phyloP scores from a whole-genome alignment of 345 rosid species.

The Schrenkiella parvula region DNA sequence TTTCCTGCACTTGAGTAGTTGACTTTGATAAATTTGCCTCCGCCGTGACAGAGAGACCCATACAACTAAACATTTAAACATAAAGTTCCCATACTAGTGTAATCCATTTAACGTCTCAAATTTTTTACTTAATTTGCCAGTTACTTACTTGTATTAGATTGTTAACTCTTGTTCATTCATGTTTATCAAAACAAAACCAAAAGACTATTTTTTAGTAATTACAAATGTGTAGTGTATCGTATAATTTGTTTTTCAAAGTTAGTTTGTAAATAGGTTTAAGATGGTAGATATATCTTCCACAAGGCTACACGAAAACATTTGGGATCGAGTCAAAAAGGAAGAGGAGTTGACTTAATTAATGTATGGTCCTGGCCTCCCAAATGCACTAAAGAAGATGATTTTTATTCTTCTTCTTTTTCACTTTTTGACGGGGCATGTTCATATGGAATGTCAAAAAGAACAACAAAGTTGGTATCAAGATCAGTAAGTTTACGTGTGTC shows the following conservation, averaged over 20 bases:
- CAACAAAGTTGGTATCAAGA: not conserved
- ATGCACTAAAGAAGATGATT: conserved; percentile 7
- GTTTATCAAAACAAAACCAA: too few relatives aligned
- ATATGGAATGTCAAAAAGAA: not conserved
- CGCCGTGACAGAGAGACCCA: conserved; percentile 15
- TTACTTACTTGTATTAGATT: not conserved
- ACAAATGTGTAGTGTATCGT: not conserved
- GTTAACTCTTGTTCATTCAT: not conserved
- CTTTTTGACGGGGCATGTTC: not conserved
- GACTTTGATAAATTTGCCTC: conserved; percentile 20
- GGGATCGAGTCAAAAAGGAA: conserved; percentile 3
- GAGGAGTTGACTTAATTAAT: conserved; percentile 3
- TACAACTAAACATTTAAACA: not conserved
- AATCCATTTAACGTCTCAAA: not conserved
- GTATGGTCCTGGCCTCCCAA: conserved; percentile 18
- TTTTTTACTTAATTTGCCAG: not conserved
- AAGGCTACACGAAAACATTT: not conserved
- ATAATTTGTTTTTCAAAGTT: not conserved
- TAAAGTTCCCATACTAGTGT: not conserved
- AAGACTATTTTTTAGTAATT: not conserved
- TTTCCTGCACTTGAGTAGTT: conserved; percentile 10
- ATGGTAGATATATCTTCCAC: not conserved
- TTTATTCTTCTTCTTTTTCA: not conserved
- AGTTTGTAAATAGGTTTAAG: not conserved
- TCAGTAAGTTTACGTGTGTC: not conserved